Evolutionary conservation across 1,284 basidiomycete genomes (phyloP), one percentile per base, ranked within the genome.

Genomic region (Butyriboletus appendiculatus): DNA sequence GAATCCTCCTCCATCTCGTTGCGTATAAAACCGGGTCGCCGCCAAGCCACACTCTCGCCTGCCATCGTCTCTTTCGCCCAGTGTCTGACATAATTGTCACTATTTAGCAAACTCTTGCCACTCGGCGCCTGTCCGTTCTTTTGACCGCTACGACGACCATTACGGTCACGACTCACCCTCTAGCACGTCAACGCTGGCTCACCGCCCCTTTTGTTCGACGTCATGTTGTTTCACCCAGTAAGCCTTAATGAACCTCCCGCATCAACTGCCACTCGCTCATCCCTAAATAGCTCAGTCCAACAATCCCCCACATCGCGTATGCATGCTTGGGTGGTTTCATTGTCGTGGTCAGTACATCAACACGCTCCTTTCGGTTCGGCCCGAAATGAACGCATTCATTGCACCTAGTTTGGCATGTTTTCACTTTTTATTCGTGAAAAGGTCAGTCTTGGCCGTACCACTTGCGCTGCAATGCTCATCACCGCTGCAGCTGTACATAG

Each of bases 351-450:
- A 69, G 89, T 76, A 11, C 42, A 52, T 50, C n/a, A 26, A 10
- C 10, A 18, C 15, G 0, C 49, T 24, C 28, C 18, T 45, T 46
- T 50, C 37, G 30, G 26, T 52, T 38, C 20, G 15, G 9, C 24
- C 35, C 8, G 11, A 42, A 37, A 32, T 44, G 45, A 45, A 43
- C 53, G 28, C 41, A 1, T 22, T 50, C 57, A 46, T 34, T 41
- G 9, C 41, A 18, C 45, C 6, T 56, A 93, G 90, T 98, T 97
- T 72, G 92, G 93, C 69, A 94, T 96, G 88, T 93, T 97, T 74
- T 94, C 92, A 11, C 81, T 96, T 22, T 86, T 98, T 63, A 84
- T 99, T 68, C 90, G 96, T 68, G 95, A 98, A 76, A 88, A 83
- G 77, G 88, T 87, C 52, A 42, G 77, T 50, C 37, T 59, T 12